Evolutionary conservation across 306 rosid species (phyloP).

Genomic region (Prunus salicina): DNA sequence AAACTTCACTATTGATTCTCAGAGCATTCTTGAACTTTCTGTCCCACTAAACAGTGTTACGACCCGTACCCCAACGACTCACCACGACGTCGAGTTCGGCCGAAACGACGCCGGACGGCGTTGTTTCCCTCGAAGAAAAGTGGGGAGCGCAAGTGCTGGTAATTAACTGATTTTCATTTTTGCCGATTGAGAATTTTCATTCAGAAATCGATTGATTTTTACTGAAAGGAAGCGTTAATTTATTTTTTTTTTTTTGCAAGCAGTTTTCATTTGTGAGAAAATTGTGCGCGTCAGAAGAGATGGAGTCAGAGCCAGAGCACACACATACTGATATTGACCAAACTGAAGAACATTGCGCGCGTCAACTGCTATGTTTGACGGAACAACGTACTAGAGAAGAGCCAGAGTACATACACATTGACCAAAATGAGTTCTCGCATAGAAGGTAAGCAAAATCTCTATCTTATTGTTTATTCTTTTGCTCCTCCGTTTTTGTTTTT

Average conservation of each 20-base stretch:
- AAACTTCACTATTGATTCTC: too few relatives aligned
- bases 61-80: neutral
- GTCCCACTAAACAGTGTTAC: neutral
- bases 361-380: slow-evolving; percentile 34
- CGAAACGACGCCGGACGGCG: neutral
- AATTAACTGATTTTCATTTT: too few relatives aligned
- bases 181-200: too few relatives aligned
- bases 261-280: too few relatives aligned
- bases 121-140: neutral
- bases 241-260: too few relatives aligned
- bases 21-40: too few relatives aligned
- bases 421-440: slow-evolving; percentile 63
- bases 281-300: neutral
- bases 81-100: neutral
- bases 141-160: neutral
- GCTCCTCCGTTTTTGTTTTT: too few relatives aligned
- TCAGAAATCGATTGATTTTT: too few relatives aligned
- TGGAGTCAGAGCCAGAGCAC: slow-evolving; percentile 1
- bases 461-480: neutral
- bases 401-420: slow-evolving; percentile 58
- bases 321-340: neutral
- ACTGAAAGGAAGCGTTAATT: too few relatives aligned
- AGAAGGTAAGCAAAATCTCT: slow-evolving; percentile 50
- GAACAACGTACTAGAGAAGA: slow-evolving; percentile 48
- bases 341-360: neutral